phyloP scores from a whole-genome alignment of 495 filamentous ascomycete species.

The Clohesyomyces aquaticus region DNA sequence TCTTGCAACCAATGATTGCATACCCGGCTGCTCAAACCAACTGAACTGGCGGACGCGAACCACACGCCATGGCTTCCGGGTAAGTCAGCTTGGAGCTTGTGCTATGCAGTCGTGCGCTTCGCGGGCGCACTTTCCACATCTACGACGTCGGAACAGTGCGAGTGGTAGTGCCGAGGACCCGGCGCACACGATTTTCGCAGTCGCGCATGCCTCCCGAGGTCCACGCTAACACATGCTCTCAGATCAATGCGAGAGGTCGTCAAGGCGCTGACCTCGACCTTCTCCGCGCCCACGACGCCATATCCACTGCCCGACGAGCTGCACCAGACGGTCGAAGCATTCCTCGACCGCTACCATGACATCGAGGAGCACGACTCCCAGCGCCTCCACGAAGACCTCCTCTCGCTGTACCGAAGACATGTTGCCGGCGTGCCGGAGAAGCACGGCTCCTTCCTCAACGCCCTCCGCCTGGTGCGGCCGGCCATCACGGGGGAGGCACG shows the following conservation, averaged over 20 bases:
- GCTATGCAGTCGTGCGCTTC: background rate
- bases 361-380: conserved; percentile 64
- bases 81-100: background rate
- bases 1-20: too few relatives aligned
- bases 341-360: conserved; percentile 61
- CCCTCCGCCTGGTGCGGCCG: conserved; percentile 63
- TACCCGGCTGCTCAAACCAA: too few relatives aligned
- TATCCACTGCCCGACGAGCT: conserved; percentile 68
- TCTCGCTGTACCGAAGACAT: conserved; percentile 60
- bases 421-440: conserved; percentile 58
- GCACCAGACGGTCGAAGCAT: conserved; percentile 59
- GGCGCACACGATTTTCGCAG: too few relatives aligned
- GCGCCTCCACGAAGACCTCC: conserved; percentile 68
- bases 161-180: too few relatives aligned
- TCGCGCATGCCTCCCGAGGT: background rate
- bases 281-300: conserved; percentile 51
- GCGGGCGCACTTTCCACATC: background rate
- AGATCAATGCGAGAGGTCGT: conserved; percentile 65
- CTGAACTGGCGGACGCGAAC: too few relatives aligned
- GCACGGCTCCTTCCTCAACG: conserved; percentile 63
- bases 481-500: conserved; percentile 57
- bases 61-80: background rate
- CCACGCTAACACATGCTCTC: conserved; percentile 16
- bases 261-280: conserved; percentile 59
- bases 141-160: too few relatives aligned